Base-by-base conservation (phyloP, 2,329 filamentous ascomycete species). In the Teratosphaeria zuluensis region DNA sequence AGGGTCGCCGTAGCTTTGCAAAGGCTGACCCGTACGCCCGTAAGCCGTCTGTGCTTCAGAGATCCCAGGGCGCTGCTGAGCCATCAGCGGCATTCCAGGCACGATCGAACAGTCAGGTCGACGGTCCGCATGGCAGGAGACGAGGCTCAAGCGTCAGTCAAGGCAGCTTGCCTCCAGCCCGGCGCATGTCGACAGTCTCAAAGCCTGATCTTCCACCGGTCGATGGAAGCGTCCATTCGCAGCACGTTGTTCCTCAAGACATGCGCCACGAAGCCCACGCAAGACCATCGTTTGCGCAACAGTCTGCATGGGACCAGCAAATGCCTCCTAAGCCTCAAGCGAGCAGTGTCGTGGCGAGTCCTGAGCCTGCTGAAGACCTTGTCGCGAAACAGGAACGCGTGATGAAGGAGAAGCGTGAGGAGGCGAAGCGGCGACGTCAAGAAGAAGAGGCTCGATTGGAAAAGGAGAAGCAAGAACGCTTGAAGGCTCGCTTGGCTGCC, bases 141-240 rank as follows among this genome's bases (percentile, higher is more conserved):
- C 86, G 92, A 62, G 88, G 88, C 59, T 96, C 92, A 16, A 97
- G 92, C 1, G 87, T 95, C 48, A 96, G 92, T 71, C 91, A 90
- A 58, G 89, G 88, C 60, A 95, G 90, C 71, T 87, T 87, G 61
- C 80, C 83, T 42, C 83, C 85, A 63, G 80, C 81, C 65, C 82
- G 87, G 65, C 84, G 87, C 35, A 80, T 81, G 76, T 85, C 83
- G 1, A 54, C 35, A 35, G 46, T 81, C 64, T 76, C 77, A 62
- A 77, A 21, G 77, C 62, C 72, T 56, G 72, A 75, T 35, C 67
- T 72, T 8, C 66, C 71, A n/a, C 71, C 74, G 55, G 66, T 69
- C 12, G 77, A 60, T 48, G 51, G 54, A 12, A 33, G 79, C 54
- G 65, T 63, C 51, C 61, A 61, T 16, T 51, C 35, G 24, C 65